A percentile compares a stretch with the other conserved stretches of the same genome.
Evolutionary conservation across 164 flowering plant species (phyloP).

Genomic region (Kingdonia uniflora): DNA sequence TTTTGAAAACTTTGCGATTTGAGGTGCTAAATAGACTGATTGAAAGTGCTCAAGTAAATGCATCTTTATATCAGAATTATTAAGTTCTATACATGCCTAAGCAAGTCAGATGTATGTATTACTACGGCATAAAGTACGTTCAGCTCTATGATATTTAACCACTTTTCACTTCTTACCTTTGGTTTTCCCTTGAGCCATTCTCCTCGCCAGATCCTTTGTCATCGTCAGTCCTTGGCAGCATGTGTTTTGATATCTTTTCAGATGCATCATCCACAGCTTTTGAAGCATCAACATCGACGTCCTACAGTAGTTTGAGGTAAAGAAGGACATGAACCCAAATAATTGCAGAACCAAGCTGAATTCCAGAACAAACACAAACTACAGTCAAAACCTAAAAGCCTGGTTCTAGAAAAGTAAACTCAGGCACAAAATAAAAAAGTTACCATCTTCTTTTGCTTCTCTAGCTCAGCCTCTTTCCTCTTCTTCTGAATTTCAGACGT

Average conservation of each 20-base stretch:
- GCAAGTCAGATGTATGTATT: too few relatives aligned
- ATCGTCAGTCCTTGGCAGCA: conserved; percentile 21
- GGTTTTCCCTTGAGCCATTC: conserved; percentile 44
- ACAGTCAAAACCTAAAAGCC: conserved; percentile 48
- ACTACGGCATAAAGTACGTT: too few relatives aligned
- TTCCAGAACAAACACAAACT: conserved; percentile 52
- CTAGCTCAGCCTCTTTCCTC: conserved; percentile 50
- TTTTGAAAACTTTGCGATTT: too few relatives aligned
- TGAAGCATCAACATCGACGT: conserved; percentile 27
- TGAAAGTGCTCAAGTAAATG: too few relatives aligned
- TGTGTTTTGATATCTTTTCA: conserved; percentile 23
- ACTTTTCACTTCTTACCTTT: conserved; percentile 34
- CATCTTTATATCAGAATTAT: too few relatives aligned
- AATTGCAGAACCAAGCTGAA: conserved; percentile 99
- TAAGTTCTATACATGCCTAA: too few relatives aligned
- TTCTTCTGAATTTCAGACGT: conserved; percentile 60
- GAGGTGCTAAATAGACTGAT: too few relatives aligned
- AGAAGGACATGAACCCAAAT: conserved; percentile 98
- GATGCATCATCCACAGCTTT: conserved; percentile 23
- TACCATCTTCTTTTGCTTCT: conserved; percentile 64
- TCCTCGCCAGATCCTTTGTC: conserved; percentile 31
- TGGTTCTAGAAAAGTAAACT: conserved; percentile 18
- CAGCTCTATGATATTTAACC: too few relatives aligned
- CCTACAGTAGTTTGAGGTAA: conserved; percentile 99
- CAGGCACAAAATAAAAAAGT: conserved; percentile 30